A percentile compares a stretch with the other conserved stretches of the same genome.
These are phyloP conservation scores for Ricinus communis DNA, from an alignment of 345 rosid genomes.

Conservation along the genomic window DNA sequence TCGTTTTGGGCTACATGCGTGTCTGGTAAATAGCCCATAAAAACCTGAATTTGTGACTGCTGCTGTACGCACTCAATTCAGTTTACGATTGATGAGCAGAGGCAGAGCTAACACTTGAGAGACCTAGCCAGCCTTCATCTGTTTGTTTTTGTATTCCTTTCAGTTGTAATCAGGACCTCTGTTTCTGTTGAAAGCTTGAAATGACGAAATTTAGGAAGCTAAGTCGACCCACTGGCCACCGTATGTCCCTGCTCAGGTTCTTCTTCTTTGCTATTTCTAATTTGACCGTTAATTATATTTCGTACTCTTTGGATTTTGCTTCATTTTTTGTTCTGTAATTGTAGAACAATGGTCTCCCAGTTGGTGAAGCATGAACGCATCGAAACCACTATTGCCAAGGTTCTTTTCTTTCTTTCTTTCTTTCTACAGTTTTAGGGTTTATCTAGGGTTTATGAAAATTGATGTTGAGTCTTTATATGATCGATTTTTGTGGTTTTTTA, in stretches of 20 bases:
- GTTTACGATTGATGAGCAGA: no score
- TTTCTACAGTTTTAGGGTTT: slow-evolving; percentile 19
- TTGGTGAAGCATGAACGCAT: slow-evolving; percentile 91
- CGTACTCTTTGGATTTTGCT: background rate
- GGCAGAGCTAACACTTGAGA: no score
- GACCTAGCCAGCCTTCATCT: no score
- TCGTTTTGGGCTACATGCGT: no score
- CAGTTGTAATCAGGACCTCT: no score
- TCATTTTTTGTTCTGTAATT: background rate
- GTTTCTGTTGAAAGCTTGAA: slow-evolving; percentile 22
- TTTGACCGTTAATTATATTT: slow-evolving; percentile 24
- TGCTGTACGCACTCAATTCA: no score
- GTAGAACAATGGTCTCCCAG: slow-evolving; percentile 94
- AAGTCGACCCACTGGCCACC: slow-evolving; percentile 66
- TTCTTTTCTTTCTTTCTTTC: no score
- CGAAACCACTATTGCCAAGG: slow-evolving; percentile 92
- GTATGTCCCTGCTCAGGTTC: slow-evolving; percentile 89
- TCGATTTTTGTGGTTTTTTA: background rate
- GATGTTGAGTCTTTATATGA: background rate
- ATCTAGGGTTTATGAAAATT: slow-evolving; percentile 25
- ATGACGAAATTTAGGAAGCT: slow-evolving; percentile 91
- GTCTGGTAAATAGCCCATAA: no score
- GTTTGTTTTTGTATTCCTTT: no score
- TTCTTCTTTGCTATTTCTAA: no score
- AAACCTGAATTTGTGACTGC: no score